phyloP scores from a whole-genome alignment of 805 yeast genomes.

The Helenozyma rhizophorensis region DNA sequence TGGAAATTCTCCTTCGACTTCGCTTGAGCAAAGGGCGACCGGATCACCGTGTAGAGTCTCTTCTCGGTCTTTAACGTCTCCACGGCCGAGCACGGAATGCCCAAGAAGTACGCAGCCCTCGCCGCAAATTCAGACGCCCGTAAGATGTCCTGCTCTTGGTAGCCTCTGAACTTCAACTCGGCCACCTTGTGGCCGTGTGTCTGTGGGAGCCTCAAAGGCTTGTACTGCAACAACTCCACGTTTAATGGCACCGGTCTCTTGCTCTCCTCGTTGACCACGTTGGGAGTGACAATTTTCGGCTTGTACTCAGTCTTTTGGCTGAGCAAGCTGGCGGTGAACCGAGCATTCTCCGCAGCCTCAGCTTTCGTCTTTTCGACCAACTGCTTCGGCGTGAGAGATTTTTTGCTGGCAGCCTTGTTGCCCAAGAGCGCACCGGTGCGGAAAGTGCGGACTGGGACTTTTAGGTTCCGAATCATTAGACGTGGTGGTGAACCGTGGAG shows the following conservation, averaged over 20 bases:
- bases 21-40: conserved; percentile 91
- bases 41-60: conserved; percentile 90
- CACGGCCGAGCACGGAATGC: conserved; percentile 80
- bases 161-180: conserved; percentile 69
- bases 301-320: conserved; percentile 22
- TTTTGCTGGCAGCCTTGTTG: conserved; percentile 3
- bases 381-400: conserved; percentile 29
- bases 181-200: conserved; percentile 76
- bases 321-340: conserved; percentile 25
- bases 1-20: conserved; percentile 92
- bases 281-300: conserved; percentile 26
- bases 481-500: no score
- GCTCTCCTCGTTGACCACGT: conserved; percentile 17
- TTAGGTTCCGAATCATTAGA: no score
- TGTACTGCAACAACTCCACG: conserved; percentile 75
- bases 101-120: conserved; percentile 86
- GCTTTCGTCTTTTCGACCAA: conserved; percentile 23
- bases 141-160: conserved; percentile 64
- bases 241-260: conserved; percentile 71
- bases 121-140: conserved; percentile 80
- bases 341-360: conserved; percentile 22
- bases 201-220: conserved; percentile 66
- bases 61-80: conserved; percentile 63
- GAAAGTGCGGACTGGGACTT: no score
- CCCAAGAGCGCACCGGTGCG: no score